Conservation (phyloP, 139 green algal genomes). For the Haematococcus lacustris region DNA sequence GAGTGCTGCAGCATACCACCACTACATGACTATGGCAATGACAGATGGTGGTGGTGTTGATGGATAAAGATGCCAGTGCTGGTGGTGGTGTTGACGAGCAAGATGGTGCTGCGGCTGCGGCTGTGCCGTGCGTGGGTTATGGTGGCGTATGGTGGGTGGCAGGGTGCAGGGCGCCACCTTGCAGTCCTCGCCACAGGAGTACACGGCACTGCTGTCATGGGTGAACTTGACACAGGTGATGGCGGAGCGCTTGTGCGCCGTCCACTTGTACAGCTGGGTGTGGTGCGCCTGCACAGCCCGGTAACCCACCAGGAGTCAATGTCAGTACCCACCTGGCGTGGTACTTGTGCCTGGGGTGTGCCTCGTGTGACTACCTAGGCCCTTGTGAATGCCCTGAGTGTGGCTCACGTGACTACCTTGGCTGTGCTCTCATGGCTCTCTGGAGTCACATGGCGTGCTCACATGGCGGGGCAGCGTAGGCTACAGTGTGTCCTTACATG, state of each 20-base stretch:
- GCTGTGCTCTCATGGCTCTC: neutral
- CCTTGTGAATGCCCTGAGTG: neutral
- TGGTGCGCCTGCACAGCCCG: too few relatives aligned
- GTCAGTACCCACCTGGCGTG: too few relatives aligned
- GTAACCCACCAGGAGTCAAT: too few relatives aligned
- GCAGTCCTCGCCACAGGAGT: constrained; percentile 34
- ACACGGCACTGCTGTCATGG: constrained; percentile 22
- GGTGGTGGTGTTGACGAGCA: neutral
- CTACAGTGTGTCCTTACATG: too few relatives aligned
- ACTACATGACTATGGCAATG: neutral
- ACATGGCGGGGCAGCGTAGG: too few relatives aligned
- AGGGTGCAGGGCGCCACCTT: constrained; percentile 17
- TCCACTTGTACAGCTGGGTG: constrained; percentile 25
- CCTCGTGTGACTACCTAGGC: neutral
- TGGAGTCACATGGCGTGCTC: neutral
- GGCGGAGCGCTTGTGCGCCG: constrained; percentile 33
- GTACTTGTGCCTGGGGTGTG: too few relatives aligned
- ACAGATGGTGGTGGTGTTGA: neutral
- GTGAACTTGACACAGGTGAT: constrained; percentile 39
- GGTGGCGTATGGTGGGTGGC: neutral
- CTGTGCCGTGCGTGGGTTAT: neutral
- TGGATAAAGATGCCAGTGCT: neutral
- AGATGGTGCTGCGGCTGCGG: neutral
- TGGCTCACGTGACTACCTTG: neutral
- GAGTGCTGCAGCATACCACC: neutral